A percentile compares a stretch with the other conserved stretches of the same genome.
Conservation (phyloP, 805 yeast species). For the Saturnispora quitensis region DNA sequence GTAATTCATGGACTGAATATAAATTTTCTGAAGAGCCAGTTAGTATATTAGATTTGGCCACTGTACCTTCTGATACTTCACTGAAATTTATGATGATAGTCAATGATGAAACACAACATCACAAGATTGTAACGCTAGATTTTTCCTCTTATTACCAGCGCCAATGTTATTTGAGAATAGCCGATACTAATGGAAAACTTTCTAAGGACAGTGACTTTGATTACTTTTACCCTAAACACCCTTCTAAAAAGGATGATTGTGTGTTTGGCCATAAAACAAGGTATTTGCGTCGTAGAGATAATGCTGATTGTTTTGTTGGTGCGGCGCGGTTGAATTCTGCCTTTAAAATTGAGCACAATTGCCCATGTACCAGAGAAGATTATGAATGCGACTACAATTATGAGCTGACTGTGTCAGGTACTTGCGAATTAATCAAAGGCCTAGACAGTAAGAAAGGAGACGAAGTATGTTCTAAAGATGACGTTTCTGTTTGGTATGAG, state of each 20-base stretch:
- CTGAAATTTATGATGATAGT: constrained; percentile 64
- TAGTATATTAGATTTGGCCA: constrained; percentile 61
- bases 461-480: constrained; percentile 46
- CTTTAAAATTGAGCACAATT: constrained; percentile 48
- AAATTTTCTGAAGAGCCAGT: constrained; percentile 51
- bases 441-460: constrained; percentile 55
- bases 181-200: not conserved
- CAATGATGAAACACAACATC: constrained; percentile 27
- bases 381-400: constrained; percentile 92
- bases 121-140: constrained; percentile 42
- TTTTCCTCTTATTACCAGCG: constrained; percentile 43
- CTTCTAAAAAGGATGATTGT: constrained; percentile 42
- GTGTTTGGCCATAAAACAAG: constrained; percentile 62
- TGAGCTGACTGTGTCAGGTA: constrained; percentile 60
- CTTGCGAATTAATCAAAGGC: constrained; percentile 79
- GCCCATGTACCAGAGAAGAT: constrained; percentile 79
- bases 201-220: constrained; percentile 45
- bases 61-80: constrained; percentile 89
- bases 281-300: constrained; percentile 50
- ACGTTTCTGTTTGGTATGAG: constrained; percentile 61
- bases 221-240: constrained; percentile 53
- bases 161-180: constrained; percentile 44
- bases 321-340: constrained; percentile 53
- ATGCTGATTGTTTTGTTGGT: constrained; percentile 61
- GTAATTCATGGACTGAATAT: constrained; percentile 62